Base-by-base conservation (phyloP, 192 early-diverging fungal genomes). In the Dissophora ornata region DNA sequence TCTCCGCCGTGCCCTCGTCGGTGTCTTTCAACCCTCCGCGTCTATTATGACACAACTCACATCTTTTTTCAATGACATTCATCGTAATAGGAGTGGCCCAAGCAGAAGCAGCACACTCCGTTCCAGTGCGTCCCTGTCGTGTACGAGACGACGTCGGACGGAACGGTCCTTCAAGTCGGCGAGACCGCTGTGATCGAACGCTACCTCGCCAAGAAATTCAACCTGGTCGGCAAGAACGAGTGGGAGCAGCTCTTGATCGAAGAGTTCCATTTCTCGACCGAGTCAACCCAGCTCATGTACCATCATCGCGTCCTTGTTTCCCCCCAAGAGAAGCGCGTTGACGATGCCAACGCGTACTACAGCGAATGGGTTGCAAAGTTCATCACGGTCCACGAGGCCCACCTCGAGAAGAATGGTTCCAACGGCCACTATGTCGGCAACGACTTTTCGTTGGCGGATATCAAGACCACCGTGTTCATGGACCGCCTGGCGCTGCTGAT, bases 351-450 rank as follows among this genome's bases (percentile, higher is more conserved):
- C 40, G 59, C 30, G 21, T 54, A 34, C 41, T 74, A 74, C 30
- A 21, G 24, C 21, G 62, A 74, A 22, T 19, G 22, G 12, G 9
- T 74, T 13, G 1, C 33, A 32, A 64, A 59, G 62, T 65, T 57
- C 22, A 53, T 65, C 15, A 22, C 25, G 15, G 19, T 74, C 16
- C 87, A 87, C 34, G 82, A 83, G 33, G 62, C 73, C 26, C 48
- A 81, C 13, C 52, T 87, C 56, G 51, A 51, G 28, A 78, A 85
- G 33, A 88, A 89, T 57, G 88, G 88, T 0, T 63, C 69, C 32
- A 88, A 75, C 32, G 84, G 87, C 0, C 84, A 87, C 47, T 88
- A 87, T 57, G 73, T 88, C 59, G 85, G 87, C 33, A 46, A 60
- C 42, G 21, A 61, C 16, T 66, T 50, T 3, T 75, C 84, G 0